These are phyloP conservation scores for Carex myosuroides DNA, from an alignment of 176 grass and related monocot genomes.

Conservation along the genomic window DNA sequence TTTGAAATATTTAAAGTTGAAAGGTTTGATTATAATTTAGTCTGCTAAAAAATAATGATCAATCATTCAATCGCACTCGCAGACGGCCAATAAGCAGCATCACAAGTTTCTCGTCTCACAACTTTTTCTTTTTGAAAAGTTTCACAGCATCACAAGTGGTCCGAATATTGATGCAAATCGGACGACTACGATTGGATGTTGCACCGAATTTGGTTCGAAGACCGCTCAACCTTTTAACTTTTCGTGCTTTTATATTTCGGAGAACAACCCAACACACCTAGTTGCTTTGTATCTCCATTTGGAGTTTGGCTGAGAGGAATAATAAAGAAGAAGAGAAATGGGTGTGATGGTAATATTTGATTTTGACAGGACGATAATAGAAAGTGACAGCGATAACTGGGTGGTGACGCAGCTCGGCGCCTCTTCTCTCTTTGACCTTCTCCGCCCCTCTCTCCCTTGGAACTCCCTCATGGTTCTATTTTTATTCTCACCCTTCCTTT, in stretches of 20 bases:
- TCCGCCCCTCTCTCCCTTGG: constrained; percentile 57
- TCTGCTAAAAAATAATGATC: neutral
- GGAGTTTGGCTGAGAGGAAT: neutral
- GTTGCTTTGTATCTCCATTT: neutral
- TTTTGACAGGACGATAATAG: constrained; percentile 86
- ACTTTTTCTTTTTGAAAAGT: too few relatives aligned
- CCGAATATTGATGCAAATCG: too few relatives aligned
- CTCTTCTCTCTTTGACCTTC: constrained; percentile 44
- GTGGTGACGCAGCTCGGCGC: constrained; percentile 55
- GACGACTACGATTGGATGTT: too few relatives aligned
- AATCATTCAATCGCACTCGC: neutral
- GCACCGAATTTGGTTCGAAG: too few relatives aligned
- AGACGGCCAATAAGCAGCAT: neutral
- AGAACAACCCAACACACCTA: too few relatives aligned
- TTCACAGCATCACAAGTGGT: too few relatives aligned
- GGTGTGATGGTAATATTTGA: constrained; percentile 60
- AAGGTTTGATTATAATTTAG: too few relatives aligned
- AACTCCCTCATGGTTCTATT: constrained; percentile 57
- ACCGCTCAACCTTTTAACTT: too few relatives aligned
- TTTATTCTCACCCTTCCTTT: neutral
- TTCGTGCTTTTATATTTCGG: too few relatives aligned
- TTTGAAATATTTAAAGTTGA: too few relatives aligned
- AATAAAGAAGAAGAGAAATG: neutral
- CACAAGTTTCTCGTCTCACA: neutral
- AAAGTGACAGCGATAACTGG: constrained; percentile 85